Percentiles rank a stretch among this genome's conserved stretches.
Evolutionary conservation across 495 filamentous ascomycete genomes (phyloP).

Genomic region (Bathelium albidoporum): DNA sequence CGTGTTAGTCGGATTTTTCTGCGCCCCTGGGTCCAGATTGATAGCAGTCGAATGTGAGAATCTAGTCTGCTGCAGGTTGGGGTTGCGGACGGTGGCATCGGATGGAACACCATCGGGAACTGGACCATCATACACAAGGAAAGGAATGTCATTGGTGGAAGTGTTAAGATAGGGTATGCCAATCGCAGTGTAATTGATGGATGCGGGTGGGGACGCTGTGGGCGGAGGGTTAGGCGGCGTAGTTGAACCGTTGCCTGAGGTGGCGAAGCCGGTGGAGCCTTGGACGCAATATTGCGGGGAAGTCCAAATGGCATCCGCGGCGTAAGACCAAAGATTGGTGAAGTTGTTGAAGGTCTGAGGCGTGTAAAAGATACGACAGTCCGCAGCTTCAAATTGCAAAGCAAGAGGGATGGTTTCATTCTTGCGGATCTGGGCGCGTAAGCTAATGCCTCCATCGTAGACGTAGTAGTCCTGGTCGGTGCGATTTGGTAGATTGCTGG

Average conservation of each 20-base stretch:
- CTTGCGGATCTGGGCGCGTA: conserved; percentile 18
- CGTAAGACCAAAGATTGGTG: conserved; percentile 24
- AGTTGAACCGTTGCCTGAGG: no score
- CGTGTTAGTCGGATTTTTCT: not conserved
- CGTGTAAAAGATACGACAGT: conserved; percentile 26
- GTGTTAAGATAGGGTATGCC: not conserved
- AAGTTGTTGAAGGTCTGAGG: conserved; percentile 24
- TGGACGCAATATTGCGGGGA: not conserved
- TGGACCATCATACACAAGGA: not conserved
- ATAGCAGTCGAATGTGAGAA: not conserved
- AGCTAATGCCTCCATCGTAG: conserved; percentile 12
- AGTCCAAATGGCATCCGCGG: conserved; percentile 14
- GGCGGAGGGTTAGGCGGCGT: not conserved
- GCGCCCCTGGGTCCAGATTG: not conserved
- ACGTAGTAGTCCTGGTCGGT: not conserved
- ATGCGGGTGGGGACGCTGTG: not conserved
- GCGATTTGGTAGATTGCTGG: not conserved
- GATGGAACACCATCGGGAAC: not conserved
- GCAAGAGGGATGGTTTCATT: conserved; percentile 23
- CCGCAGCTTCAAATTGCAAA: conserved; percentile 26
- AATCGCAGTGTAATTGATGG: not conserved
- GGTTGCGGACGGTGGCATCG: no score
- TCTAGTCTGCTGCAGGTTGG: not conserved
- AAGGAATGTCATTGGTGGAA: not conserved
- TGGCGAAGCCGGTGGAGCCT: not conserved